Evolutionary conservation across 2,329 filamentous ascomycete genomes (phyloP), one percentile per base, ranked within the genome.

Genomic region (Proliferodiscus dingleyae): DNA sequence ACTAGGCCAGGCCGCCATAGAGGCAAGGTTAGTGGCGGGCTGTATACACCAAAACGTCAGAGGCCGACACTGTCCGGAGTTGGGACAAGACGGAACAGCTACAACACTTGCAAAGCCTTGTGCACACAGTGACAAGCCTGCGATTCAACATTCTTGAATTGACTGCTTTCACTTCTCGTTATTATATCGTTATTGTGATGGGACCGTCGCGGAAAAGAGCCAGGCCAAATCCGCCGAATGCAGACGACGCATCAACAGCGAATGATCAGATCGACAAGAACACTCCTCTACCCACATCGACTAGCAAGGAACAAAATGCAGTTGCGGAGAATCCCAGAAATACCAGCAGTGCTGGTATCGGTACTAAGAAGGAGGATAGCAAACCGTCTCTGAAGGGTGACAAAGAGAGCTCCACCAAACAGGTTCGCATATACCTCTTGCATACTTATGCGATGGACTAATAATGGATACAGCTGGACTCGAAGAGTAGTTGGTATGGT

Each of bases 401-500:
- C 19, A 47, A 52, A 32, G 37, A 44, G 9, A 43, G 41, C 28
- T 37, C 49, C 24, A 24, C 24, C n/a, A 52, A 53, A 30, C 44
- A 52, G 45, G 52, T 41, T 16, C 24, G 38, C 34, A 24, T 32
- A 18, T 43, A 45, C 22, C n/a, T 37, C 15, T 23, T 45, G 34
- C 41, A 5, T 26, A 10, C 22, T n/a, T 40, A 22, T 21, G 32
- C 18, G 10, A 7, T 32, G 29, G 23, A 39, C 34, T 50, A 49
- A 50, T 44, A 15, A 10, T n/a, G 5, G 18, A 19, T 41, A n/a
- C 26, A 61, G 57, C 29, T 59, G n/a, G 54, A 56, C 30, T 41
- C 53, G 7, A 61, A 56, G 16, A 49, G 50, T 18, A 81, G 78
- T 61, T 83, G 79, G 80, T 83, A 83, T 61, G 77, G 77, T 19